These are phyloP conservation scores for Leishmania arabica DNA, from an alignment of 208 protist genomes.

Conservation along the genomic window DNA sequence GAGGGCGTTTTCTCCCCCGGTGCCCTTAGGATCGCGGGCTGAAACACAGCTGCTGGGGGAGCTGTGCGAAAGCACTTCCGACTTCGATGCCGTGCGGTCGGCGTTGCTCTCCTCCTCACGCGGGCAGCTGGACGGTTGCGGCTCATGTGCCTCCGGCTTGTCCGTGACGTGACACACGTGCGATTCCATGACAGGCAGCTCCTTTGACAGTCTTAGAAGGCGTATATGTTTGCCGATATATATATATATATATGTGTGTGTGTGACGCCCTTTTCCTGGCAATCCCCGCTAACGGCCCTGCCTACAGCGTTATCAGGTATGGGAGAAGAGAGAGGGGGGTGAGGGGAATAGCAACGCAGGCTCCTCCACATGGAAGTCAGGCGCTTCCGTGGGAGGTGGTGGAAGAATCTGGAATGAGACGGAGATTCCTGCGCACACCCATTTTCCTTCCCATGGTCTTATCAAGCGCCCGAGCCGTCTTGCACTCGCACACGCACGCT, in stretches of 20 bases:
- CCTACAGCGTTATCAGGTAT: background rate
- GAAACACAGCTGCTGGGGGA: background rate
- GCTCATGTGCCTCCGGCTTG: background rate
- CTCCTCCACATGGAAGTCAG: background rate
- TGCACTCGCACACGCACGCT: background rate
- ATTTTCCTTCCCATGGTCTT: background rate
- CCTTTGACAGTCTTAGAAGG: background rate
- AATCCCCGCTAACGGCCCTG: background rate
- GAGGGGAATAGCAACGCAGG: background rate
- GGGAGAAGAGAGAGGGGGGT: background rate
- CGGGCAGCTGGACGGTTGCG: background rate
- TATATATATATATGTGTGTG: background rate
- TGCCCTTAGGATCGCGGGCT: background rate
- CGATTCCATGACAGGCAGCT: constrained; percentile 9
- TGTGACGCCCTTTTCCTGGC: background rate
- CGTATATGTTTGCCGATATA: background rate
- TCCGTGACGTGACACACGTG: constrained; percentile 33
- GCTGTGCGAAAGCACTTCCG: background rate
- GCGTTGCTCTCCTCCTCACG: background rate
- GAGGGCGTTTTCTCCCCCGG: background rate
- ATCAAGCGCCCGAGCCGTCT: background rate
- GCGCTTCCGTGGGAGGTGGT: background rate
- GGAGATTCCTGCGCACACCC: too few species aligned
- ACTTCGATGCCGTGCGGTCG: background rate
- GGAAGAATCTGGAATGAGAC: too few species aligned